These are phyloP conservation scores for Lotus japonicus DNA, from an alignment of 306 rosid genomes.

Conservation along the genomic window DNA sequence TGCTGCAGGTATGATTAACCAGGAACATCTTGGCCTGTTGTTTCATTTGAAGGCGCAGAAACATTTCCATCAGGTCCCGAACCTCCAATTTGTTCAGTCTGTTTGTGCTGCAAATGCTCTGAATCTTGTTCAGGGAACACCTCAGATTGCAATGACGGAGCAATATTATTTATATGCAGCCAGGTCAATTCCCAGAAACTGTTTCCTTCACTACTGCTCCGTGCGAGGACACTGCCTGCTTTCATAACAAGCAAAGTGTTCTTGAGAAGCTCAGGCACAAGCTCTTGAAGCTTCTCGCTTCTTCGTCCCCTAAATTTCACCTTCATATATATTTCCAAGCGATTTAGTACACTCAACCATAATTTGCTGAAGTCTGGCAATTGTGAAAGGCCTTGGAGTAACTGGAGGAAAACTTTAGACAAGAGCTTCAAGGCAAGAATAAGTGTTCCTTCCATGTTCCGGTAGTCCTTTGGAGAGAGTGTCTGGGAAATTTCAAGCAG, in stretches of 20 bases:
- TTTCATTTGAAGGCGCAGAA: conserved; percentile 37
- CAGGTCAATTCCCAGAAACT: conserved; percentile 89
- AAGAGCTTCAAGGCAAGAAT: conserved; percentile 73
- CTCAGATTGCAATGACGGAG: conserved; percentile 70
- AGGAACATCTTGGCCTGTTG: conserved; percentile 27
- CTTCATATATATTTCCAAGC: conserved; percentile 66
- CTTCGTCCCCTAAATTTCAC: conserved; percentile 72
- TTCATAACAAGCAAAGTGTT: conserved; percentile 82
- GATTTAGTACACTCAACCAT: conserved; percentile 73
- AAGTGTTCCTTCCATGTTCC: conserved; percentile 93
- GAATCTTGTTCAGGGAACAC: conserved; percentile 66
- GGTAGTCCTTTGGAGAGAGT: conserved; percentile 67
- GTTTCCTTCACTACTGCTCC: conserved; percentile 55
- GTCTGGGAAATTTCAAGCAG: conserved; percentile 71
- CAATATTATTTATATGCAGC: conserved; percentile 60
- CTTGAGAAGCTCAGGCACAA: conserved; percentile 87
- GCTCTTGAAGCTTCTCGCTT: conserved; percentile 81
- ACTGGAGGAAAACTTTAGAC: conserved; percentile 74
- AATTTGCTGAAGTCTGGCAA: conserved; percentile 62
- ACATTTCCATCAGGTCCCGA: conserved; percentile 33
- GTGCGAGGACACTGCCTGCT: conserved; percentile 41
- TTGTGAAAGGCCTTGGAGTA: conserved; percentile 58
- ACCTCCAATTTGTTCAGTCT: conserved; percentile 37
- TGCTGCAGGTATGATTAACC: conserved; percentile 36
- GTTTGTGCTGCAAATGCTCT: conserved; percentile 35